Conservation (phyloP, 148 eudicot species). For the Talinum fruticosum region DNA sequence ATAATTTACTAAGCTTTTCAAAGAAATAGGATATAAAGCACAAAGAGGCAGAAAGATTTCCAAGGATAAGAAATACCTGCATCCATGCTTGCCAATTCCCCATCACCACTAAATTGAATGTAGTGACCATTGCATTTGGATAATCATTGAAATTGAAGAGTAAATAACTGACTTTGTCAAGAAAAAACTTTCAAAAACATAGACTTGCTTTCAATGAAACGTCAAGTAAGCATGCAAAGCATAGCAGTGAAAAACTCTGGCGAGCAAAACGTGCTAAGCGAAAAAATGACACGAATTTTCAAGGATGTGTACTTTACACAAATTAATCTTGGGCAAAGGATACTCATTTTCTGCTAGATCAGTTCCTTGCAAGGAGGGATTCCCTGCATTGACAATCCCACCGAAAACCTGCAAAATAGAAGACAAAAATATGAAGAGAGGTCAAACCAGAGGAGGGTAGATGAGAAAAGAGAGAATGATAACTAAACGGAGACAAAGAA, state of each 20-base stretch:
- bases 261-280: neutral
- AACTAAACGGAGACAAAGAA: neutral
- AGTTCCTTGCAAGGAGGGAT: slow-evolving; percentile 54
- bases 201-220: neutral
- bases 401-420: slow-evolving; percentile 71
- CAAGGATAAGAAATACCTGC: slow-evolving; percentile 55
- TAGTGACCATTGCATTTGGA: slow-evolving; percentile 96
- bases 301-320: neutral
- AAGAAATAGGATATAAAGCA: slow-evolving; percentile 6
- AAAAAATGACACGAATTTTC: neutral
- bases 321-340: slow-evolving; percentile 41
- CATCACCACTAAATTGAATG: slow-evolving; percentile 86
- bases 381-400: slow-evolving; percentile 84
- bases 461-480: too few species aligned
- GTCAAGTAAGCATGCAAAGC: neutral
- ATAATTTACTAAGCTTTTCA: neutral
- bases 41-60: neutral
- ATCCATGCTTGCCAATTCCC: slow-evolving; percentile 97
- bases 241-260: neutral
- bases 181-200: slow-evolving; percentile 31
- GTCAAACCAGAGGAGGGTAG: too few species aligned
- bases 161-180: slow-evolving; percentile 67
- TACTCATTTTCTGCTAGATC: slow-evolving; percentile 84
- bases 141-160: slow-evolving; percentile 98
- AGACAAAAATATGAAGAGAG: neutral